Evolutionary conservation across 2,329 filamentous ascomycete species (phyloP), one percentile per base, ranked within the genome.

Genomic region (Aurifilum marmelostoma): DNA sequence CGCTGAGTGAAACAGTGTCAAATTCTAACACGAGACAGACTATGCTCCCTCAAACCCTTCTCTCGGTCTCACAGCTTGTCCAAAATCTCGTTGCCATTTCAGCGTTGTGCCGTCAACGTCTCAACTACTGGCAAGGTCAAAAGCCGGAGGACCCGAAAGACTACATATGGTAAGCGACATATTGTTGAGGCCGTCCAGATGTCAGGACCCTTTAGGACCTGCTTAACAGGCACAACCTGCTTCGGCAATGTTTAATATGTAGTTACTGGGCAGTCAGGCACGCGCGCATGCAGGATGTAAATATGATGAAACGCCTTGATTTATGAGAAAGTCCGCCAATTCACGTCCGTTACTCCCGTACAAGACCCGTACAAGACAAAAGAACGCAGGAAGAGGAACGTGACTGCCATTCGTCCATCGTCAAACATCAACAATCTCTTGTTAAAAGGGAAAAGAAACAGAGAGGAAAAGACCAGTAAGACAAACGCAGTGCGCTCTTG

Each of bases 371-470:
- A 52, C 47, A 52, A 54, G 52, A 54, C 50, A 56, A 54, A 54
- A 56, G 52, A 56, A 32, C 52, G 24, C 52, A 7, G 43, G 62
- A 66, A 34, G 56, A 54, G 41, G 52, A 67, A 59, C 56, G 47
- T 68, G 63, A 64, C 63, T 70, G 50, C 66, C 59, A 56, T 67
- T 67, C 68, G 58, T 66, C 61, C 66, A 64, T 68, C 69, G 56
- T 69, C 64, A 70, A 66, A 60, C 69, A 68, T 67, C 60, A 69
- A 69, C 65, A 62, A 50, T 70, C 66, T 66, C 47, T 61, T 65
- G 62, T 66, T 58, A 8, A 18, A 62, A 63, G 29, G 34, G 56
- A 41, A 65, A 65, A 58, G 63, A 63, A 56, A 61, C 11, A 50
- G 63, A 63, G 54, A 37, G n/a, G 34, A 67, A 59, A 39, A 59